Base-by-base conservation (phyloP, 1,284 basidiomycete species). In the Fistulina hepatica region DNA sequence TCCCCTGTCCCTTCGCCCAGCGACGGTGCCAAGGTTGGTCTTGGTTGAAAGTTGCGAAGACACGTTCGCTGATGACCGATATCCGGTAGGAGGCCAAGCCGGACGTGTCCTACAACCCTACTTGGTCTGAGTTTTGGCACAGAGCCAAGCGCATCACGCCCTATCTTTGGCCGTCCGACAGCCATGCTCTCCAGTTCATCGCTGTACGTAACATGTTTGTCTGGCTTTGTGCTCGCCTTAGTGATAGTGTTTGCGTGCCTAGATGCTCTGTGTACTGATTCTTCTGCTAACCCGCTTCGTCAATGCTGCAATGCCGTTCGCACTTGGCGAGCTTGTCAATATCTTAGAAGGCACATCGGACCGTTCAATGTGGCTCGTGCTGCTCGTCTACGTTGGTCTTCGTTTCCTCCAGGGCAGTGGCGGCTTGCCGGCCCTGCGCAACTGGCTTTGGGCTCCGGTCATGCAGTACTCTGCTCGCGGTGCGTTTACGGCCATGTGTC, bases 391-490 rank as follows among this genome's bases (percentile, higher is more conserved):
- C 48, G 73, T 75, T 21, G 63, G 59, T 21, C 52, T 86, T 34
- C 68, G 73, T 12, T 80, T 82, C 57, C 53, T 86, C 24, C 71
- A 81, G 54, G 74, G 80, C 23, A 71, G 66, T 34, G 80, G 83
- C 21, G 82, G 84, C n/a, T 54, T 85, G 23, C 59, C 69, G 15
- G 80, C 79, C 27, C 56, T 86, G 34, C 71, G 72, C 26, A 41
- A 82, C 78, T 58, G 64, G 30, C 63, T 86, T 10, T 82, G 85
- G 82, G 71, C 79, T 9, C 86, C 89, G 2, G 81, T 93, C 20
- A 83, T 90, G 74, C 86, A 90, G 60, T 86, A 79, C 54, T 88
- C 81, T 0, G 81, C 84, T 51, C 60, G 78, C 50, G 71, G 72
- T 70, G 47, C 21, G 65, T 40, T 16, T 8, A 17, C 17, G 21